Evolutionary conservation across 2,329 filamentous ascomycete genomes (phyloP).

Genomic region (Calonectria multiphialidica): DNA sequence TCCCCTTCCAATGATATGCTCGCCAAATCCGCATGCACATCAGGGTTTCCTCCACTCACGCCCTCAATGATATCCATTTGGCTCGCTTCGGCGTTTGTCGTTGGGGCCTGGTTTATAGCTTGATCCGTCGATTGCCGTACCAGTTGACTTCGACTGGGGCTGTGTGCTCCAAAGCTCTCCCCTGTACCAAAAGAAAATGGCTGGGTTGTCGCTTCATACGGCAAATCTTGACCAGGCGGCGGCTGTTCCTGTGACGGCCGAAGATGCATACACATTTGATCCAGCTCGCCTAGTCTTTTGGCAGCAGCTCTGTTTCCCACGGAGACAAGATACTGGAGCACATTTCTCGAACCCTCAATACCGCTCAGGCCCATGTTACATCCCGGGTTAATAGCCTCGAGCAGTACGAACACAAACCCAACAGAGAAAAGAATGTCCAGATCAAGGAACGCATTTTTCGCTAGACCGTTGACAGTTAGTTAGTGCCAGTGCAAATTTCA

Average conservation of each 20-base stretch:
- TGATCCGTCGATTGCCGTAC: background rate
- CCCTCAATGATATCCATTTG: background rate
- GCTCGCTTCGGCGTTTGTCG: background rate
- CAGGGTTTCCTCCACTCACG: background rate
- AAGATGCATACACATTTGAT: conserved; percentile 31
- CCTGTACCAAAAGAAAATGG: conserved; percentile 15
- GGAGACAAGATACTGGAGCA: conserved; percentile 26
- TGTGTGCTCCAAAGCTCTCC: background rate
- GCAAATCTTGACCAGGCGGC: conserved; percentile 11
- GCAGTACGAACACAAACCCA: conserved; percentile 32
- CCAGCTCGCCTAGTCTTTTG: conserved; percentile 26
- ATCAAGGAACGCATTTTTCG: conserved; percentile 31
- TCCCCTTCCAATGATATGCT: conserved; percentile 28
- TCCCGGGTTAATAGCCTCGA: conserved; percentile 22
- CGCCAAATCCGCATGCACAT: conserved; percentile 21
- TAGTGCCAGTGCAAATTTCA: background rate
- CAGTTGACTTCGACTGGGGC: background rate
- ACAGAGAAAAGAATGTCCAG: conserved; percentile 30
- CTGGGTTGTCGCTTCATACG: conserved; percentile 12
- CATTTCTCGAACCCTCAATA: conserved; percentile 25
- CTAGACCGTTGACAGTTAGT: background rate
- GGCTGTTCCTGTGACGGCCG: conserved; percentile 15
- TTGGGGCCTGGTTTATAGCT: background rate
- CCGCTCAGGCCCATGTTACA: conserved; percentile 15
- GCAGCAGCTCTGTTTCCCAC: conserved; percentile 31